Conservation (phyloP, 352 stramenopile species). For the Phytopythium aichiense region DNA sequence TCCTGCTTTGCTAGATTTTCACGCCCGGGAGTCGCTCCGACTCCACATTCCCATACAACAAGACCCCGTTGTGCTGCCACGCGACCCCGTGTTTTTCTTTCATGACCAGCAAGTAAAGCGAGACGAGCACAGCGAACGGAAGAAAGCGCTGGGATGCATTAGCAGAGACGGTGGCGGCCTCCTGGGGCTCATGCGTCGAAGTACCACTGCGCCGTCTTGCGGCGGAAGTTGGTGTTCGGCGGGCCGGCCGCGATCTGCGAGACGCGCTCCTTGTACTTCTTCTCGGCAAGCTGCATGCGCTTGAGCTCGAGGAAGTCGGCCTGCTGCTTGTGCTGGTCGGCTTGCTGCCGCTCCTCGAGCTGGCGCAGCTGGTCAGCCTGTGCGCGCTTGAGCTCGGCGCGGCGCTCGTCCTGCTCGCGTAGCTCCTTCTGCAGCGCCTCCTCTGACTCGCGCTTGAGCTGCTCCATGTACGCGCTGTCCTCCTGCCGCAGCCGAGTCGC, state of each 20-base stretch:
- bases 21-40: neutral
- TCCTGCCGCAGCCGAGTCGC: slow-evolving; percentile 37
- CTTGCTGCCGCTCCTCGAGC: slow-evolving; percentile 41
- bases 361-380: slow-evolving; percentile 62
- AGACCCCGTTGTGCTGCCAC: slow-evolving; percentile 7
- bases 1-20: neutral
- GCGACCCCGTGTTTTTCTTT: neutral
- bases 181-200: slow-evolving; percentile 55
- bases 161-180: neutral
- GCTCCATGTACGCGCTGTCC: slow-evolving; percentile 57
- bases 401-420: slow-evolving; percentile 66
- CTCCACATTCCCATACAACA: slow-evolving; percentile 9
- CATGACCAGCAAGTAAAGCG: neutral
- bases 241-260: slow-evolving; percentile 43
- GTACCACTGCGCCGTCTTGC: slow-evolving; percentile 81
- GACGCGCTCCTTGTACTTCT: slow-evolving; percentile 70
- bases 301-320: slow-evolving; percentile 72
- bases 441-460: slow-evolving; percentile 60
- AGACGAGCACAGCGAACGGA: neutral
- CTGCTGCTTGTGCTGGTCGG: slow-evolving; percentile 60
- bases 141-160: neutral
- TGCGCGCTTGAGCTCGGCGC: slow-evolving; percentile 56
- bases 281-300: slow-evolving; percentile 70
- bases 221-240: slow-evolving; percentile 52
- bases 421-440: slow-evolving; percentile 77